Evolutionary conservation across 2,329 filamentous ascomycete genomes (phyloP), one percentile per base, ranked within the genome.

Genomic region (Raffaelea albimanens): DNA sequence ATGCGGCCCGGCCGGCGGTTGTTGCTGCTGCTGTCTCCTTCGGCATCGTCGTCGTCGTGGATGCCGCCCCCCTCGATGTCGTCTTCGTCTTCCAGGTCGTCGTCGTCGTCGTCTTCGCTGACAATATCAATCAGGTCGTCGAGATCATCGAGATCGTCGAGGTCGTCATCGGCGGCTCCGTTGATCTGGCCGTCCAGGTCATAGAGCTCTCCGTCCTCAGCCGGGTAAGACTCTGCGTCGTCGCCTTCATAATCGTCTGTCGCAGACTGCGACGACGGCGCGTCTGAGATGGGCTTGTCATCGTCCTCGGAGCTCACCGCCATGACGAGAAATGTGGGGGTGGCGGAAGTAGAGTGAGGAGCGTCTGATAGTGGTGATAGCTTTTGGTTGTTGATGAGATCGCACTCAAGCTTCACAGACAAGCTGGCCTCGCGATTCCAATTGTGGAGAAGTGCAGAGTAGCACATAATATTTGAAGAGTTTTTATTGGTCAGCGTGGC

Each of bases 71-170:
- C 61, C 42, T 64, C 64, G 46, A 62, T 61, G 22, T 48, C 33
- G 25, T 50, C 50, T 44, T 50, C 40, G 11, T 50, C 48, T 14
- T 50, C 44, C 52, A 46, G 10, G 31, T 56, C 55, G 41, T 54
- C 53, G 39, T 56, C 55, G 9, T 63, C 64, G 44, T 63, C 63
- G n/a, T 64, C 60, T 29, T 60, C 61, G 44, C 64, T 65, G 45
- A 62, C 63, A 19, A 43, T 21, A 18, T 50, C 51, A 43, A 46
- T 45, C 14, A 46, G 46, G n/a, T 46, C 34, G n/a, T 54, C 55
- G 47, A 43, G 49, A 9, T 51, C 52, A 25, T 54, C 49, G 31
- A 48, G 38, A 5, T 52, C 52, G 20, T 55, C 44, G 31, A 34
- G 31, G 40, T 49, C 41, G 5, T 62, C 62, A 16, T 50, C 46